Conservation (phyloP, 805 yeast genomes). For the Jamesozyma lodderae region DNA sequence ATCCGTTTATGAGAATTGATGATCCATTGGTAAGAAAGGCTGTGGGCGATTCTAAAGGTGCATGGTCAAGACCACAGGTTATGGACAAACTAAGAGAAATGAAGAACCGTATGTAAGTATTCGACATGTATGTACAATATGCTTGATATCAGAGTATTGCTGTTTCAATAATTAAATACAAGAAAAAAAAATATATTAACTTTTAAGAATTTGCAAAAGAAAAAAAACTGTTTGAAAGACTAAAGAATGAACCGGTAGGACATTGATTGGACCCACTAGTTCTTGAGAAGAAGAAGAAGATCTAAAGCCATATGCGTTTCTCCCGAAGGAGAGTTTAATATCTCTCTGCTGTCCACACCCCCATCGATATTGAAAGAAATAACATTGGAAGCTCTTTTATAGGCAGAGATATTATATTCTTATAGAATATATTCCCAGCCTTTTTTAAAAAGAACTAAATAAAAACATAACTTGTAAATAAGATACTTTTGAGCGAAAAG, state of each 20-base stretch:
- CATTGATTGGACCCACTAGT: not conserved
- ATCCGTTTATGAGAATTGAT: conserved; percentile 79
- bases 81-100: conserved; percentile 68
- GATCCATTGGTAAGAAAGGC: conserved; percentile 55
- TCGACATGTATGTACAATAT: too few species aligned
- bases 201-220: too few species aligned
- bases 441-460: not conserved
- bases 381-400: conserved; percentile 32
- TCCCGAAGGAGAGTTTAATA: conserved; percentile 17
- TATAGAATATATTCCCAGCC: conserved; percentile 3
- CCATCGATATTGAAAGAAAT: conserved; percentile 22
- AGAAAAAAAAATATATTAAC: not conserved
- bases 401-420: conserved; percentile 24
- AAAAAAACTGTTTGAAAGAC: conserved; percentile 8
- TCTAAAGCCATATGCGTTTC: conserved; percentile 5
- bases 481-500: too few species aligned
- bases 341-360: conserved; percentile 48
- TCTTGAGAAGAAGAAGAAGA: conserved; percentile 3
- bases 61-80: conserved; percentile 36
- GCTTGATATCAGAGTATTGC: too few species aligned
- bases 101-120: conserved; percentile 51
- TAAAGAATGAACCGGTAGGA: conserved; percentile 1
- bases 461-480: too few species aligned
- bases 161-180: not conserved
- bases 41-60: conserved; percentile 41